Evolutionary conservation across 768 basidiomycete genomes (phyloP), one percentile per base, ranked within the genome.

Genomic region (Rhizopogon rudus): DNA sequence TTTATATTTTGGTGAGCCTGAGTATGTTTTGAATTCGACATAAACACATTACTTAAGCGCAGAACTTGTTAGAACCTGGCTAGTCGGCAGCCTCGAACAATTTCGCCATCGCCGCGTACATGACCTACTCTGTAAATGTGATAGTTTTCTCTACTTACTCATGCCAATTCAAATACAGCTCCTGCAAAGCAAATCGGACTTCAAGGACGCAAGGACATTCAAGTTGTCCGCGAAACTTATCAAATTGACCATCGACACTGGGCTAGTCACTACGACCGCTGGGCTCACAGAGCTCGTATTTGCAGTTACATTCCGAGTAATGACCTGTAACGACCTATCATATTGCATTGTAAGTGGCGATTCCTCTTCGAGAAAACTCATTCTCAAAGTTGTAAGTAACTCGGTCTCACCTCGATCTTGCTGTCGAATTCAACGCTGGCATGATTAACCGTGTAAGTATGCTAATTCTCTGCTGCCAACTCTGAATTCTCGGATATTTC

Each of bases 241-340:
- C 25, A 25, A 25, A 25, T 33, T 10, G 12, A 61, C 64, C n/a
- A 49, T 66, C 13, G 65, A 67, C 37, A 67, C 64, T 0, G 66
- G 66, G 3, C 52, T 61, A 12, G 45, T 66, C 9, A 67, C 66
- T 10, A 56, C 64, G 4, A 40, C 45, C 3, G 57, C 66, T 1
- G 58, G 59, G 0, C 48, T 65, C 13, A 16, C 61, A 1, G 65
- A 67, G 39, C 49, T 65, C 2, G 31, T 61, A 9, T 44, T 67
- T 6, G 59, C 50, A 3, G 5, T 54, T 2, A 44, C 43, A 29
- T 67, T 6, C 28, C 28, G 4, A 5, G 1, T 50, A 0, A 12
- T 39, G 0, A 5, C 49, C 20, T 59, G 1, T 50, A 0, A 12
- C 40, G 0, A 6, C 49, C 20, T 59, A 60, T 39, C 61, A 66